phyloP scores from a whole-genome alignment of 116 monocot genomes.

The Zostera marina region DNA sequence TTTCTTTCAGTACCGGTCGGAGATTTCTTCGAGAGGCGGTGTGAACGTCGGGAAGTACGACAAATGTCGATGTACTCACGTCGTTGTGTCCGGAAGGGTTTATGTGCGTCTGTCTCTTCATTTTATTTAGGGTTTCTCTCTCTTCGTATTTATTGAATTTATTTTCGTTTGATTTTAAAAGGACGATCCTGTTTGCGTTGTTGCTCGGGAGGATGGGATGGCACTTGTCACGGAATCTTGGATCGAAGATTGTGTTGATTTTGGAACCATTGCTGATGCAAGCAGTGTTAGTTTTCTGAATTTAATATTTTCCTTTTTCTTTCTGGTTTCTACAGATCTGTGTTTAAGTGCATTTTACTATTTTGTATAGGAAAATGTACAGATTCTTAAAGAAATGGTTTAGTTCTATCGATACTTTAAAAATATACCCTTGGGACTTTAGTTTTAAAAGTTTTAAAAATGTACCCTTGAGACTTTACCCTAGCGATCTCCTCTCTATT shows the following conservation, averaged over 20 bases:
- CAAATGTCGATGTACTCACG: slow-evolving; percentile 50
- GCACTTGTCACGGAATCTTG: slow-evolving; percentile 63
- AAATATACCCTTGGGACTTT: too few species aligned
- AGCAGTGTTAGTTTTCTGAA: slow-evolving; percentile 18
- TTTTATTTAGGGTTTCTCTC: background rate
- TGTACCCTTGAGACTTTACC: too few species aligned
- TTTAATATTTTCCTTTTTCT: too few species aligned
- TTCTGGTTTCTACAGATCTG: too few species aligned
- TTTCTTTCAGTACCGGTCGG: slow-evolving; percentile 51
- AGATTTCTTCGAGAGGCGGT: slow-evolving; percentile 55
- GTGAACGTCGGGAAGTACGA: slow-evolving; percentile 48
- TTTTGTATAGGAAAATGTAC: too few species aligned
- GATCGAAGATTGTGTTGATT: slow-evolving; percentile 67
- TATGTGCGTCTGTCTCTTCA: slow-evolving; percentile 24
- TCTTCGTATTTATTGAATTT: background rate
- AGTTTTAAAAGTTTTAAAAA: too few species aligned
- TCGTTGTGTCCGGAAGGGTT: slow-evolving; percentile 48
- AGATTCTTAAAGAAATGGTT: too few species aligned
- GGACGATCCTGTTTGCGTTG: slow-evolving; percentile 82
- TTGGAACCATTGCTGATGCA: slow-evolving; percentile 44
- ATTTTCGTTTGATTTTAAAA: slow-evolving; percentile 5
- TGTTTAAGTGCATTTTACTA: too few species aligned
- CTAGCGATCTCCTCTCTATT: too few species aligned
- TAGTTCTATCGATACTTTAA: too few species aligned
- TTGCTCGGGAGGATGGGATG: slow-evolving; percentile 67